Evolutionary conservation across 805 yeast genomes (phyloP), one percentile per base, ranked within the genome.

Genomic region (Nakazawaea wickerhamii): DNA sequence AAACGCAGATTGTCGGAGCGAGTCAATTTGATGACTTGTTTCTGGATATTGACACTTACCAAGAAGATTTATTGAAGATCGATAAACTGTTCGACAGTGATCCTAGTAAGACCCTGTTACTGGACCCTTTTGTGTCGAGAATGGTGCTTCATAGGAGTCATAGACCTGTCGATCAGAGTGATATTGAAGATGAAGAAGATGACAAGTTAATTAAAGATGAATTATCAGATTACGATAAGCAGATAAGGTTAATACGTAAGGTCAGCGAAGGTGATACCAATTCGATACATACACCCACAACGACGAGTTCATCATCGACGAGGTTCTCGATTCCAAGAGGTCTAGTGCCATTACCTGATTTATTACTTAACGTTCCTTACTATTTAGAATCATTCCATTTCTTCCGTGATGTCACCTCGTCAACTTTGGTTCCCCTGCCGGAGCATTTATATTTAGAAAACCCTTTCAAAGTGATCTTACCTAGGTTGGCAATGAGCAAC

Each of bases 341-440:
- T 8, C 36, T 70, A 21, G 30, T 56, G n/a, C 79, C 80, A 2
- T 55, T 81, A 4, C 90, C 93, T 0, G 85, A 79, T 44, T 53
- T 80, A 5, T 60, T 84, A 11, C 55, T 72, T 14, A 70, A 74
- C 41, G 81, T 79, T 11, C 83, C 86, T 0, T 70, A 67, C 47
- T 81, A 79, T 55, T 64, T 75, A 38, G 79, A 77, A 41, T 64
- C 79, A 17, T 77, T 84, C 60, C 78, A 79, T 47, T 79, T 79
- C 48, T 85, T 75, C 67, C 60, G 77, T 7, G 67, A 77, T 39
- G 73, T 75, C 11, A 82, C 86, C 0, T 75, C 90, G 1, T 68
- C 68, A 28, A 63, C 71, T 20, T 65, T 84, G 15, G 85, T 81
- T 5, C 89, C 90, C 0, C 79, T 84, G 0, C 86, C 86, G 8